phyloP scores from a whole-genome alignment of 2,329 filamentous ascomycete species.

The Fusarium kyushuense region DNA sequence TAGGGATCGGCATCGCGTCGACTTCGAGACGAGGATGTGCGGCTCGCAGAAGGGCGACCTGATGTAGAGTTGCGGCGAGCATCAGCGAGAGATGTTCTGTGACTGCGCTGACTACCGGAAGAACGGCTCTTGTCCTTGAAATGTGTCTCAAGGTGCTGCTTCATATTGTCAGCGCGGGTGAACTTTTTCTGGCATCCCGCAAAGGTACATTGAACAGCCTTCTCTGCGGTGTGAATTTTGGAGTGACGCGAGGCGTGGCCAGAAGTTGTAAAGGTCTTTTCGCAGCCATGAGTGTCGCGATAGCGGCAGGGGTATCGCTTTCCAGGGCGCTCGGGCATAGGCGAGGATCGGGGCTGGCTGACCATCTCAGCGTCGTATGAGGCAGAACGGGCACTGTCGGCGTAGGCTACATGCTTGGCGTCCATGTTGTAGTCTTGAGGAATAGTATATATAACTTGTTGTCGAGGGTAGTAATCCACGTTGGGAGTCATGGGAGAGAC shows the following conservation, averaged over 20 bases:
- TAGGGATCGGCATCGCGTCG: conserved; percentile 60
- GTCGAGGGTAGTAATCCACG: conserved; percentile 57
- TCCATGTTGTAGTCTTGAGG: conserved; percentile 52
- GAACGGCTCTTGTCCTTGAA: conserved; percentile 71
- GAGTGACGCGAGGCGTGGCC: conserved; percentile 87
- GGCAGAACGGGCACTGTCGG: conserved; percentile 59
- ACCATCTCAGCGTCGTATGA: conserved; percentile 64
- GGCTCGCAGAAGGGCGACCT: conserved; percentile 48
- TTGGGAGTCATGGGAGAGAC: conserved; percentile 68
- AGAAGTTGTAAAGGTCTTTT: conserved; percentile 85
- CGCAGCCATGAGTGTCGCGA: conserved; percentile 76
- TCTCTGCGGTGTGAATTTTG: conserved; percentile 86
- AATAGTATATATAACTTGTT: conserved; percentile 56
- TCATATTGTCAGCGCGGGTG: conserved; percentile 88
- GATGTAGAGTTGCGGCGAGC: conserved; percentile 52
- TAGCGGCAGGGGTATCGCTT: conserved; percentile 82
- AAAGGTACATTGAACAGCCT: conserved; percentile 76
- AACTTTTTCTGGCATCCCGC: conserved; percentile 82
- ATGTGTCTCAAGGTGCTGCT: conserved; percentile 84
- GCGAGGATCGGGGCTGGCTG: conserved; percentile 55
- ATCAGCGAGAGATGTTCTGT: conserved; percentile 52
- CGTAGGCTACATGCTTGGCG: conserved; percentile 58
- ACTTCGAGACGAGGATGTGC: conserved; percentile 47
- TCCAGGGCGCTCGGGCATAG: conserved; percentile 60
- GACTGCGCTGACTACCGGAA: conserved; percentile 52